Evolutionary conservation across 176 grass and related monocot species (phyloP).

Genomic region (Poa pratensis): DNA sequence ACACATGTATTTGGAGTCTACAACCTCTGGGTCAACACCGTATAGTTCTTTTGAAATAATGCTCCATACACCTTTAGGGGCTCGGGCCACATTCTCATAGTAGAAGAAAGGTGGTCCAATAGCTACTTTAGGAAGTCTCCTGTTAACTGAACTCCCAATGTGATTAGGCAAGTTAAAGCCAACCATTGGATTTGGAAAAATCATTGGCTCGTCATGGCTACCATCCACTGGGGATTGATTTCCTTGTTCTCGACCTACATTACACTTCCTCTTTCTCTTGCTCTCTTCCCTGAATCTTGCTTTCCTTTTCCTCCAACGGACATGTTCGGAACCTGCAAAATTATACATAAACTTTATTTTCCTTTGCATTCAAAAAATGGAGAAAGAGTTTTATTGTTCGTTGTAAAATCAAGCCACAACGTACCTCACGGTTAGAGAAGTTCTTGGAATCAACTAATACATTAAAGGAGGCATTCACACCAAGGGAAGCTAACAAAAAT

Average conservation of each 20-base stretch:
- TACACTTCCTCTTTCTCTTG: constrained; percentile 49
- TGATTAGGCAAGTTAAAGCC: too few relatives aligned
- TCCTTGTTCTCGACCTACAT: constrained; percentile 22
- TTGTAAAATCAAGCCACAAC: constrained; percentile 8
- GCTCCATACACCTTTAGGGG: constrained; percentile 74
- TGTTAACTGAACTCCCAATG: neutral
- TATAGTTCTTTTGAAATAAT: constrained; percentile 66
- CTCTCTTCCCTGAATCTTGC: neutral
- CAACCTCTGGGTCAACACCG: constrained; percentile 69
- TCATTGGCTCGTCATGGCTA: constrained; percentile 10
- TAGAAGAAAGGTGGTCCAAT: constrained; percentile 78
- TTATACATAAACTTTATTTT: constrained; percentile 17
- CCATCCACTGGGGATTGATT: constrained; percentile 36
- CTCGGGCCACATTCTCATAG: constrained; percentile 75
- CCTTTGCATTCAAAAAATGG: neutral
- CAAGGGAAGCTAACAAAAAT: constrained; percentile 48
- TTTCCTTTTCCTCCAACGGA: constrained; percentile 30
- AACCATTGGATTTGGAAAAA: too few relatives aligned
- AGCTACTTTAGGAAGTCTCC: constrained; percentile 47
- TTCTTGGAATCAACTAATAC: constrained; percentile 43
- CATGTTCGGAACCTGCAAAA: constrained; percentile 19
- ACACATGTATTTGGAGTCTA: constrained; percentile 75
- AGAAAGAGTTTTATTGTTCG: neutral
- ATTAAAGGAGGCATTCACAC: constrained; percentile 51
- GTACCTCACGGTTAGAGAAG: constrained; percentile 45